Conservation (phyloP, 768 basidiomycete genomes). For the Candolleomyces aberdarensis region DNA sequence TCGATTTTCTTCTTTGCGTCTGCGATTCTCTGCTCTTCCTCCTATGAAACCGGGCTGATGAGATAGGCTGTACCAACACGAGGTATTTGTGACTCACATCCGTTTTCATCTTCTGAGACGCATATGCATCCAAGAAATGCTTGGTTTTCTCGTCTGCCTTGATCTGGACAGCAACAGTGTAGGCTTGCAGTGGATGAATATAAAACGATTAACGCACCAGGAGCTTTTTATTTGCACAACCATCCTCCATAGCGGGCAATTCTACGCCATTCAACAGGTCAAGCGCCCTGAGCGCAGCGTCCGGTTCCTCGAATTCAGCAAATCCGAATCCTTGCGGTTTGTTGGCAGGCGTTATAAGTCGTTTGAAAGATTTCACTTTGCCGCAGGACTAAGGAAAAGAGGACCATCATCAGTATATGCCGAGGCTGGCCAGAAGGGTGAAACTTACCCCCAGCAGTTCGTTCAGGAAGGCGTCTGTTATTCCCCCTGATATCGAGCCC, state of each 20-base stretch:
- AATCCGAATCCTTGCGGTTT: constrained; percentile 97
- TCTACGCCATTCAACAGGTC: constrained; percentile 49
- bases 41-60: constrained; percentile 35
- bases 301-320: constrained; percentile 92
- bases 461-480: constrained; percentile 80
- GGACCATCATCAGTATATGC: background rate
- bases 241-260: constrained; percentile 51
- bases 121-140: constrained; percentile 82
- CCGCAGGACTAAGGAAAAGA: constrained; percentile 72
- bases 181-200: constrained; percentile 42
- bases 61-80: constrained; percentile 1
- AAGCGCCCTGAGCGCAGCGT: constrained; percentile 76
- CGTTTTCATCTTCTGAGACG: constrained; percentile 71
- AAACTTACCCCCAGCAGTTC: constrained; percentile 67
- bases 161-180: constrained; percentile 52
- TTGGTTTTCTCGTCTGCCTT: constrained; percentile 97
- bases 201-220: constrained; percentile 52
- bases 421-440: background rate
- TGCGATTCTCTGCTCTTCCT: constrained; percentile 63
- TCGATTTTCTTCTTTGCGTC: constrained; percentile 65
- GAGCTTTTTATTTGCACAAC: constrained; percentile 49
- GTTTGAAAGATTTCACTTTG: constrained; percentile 84
- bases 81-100: constrained; percentile 54
- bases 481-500: constrained; percentile 94
- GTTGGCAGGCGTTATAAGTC: constrained; percentile 87